Evolutionary conservation across 2,329 filamentous ascomycete species (phyloP), one percentile per base, ranked within the genome.

Genomic region (Chrysosporium keratinophilum): DNA sequence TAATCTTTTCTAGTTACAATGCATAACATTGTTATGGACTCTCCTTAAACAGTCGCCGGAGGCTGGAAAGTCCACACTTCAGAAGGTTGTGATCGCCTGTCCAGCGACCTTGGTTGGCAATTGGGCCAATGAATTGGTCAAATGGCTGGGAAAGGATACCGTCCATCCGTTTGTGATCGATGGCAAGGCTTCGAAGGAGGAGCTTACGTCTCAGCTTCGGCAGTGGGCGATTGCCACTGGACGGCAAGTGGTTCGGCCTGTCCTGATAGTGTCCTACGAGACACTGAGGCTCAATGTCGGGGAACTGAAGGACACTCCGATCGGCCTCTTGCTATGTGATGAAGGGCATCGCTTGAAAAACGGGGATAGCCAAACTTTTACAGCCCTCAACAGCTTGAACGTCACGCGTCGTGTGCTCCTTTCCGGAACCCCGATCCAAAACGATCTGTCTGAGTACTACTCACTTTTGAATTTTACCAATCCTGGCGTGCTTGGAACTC

Each of bases 391-490:
- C 64, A 85, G 81, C 57, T 76, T 98, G 14, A 94, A 96, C 63
- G 93, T 98, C 28, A 85, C 85, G 41, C 82, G 90, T 55, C 83
- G 93, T 23, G 91, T 98, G 43, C 98, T 98, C 61, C 76, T 98
- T 14, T 97, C 93, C 0, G 93, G 93, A 56, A 98, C 93, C 1
- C 93, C 93, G 0, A 98, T 98, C 55, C 93, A 98, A 64, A 98
- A 98, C 63, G 93, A 98, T 66, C 73, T 98, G n/a, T 94, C 91
- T 0, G 93, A 98, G 66, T 98, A 98, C 69, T 98, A 96, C 64
- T 84, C 93, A 2, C 78, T 98, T 9, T 86, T 97, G 56, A 95
- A 91, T 68, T 98, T 98, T 64, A 93, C 93, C 28, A 98, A 98
- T 62, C 93, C 93, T 0, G 86, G 88, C 61, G 80, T 97, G 37